Evolutionary conservation across 495 filamentous ascomycete genomes (phyloP).

Genomic region (Aspergillus taichungensis): DNA sequence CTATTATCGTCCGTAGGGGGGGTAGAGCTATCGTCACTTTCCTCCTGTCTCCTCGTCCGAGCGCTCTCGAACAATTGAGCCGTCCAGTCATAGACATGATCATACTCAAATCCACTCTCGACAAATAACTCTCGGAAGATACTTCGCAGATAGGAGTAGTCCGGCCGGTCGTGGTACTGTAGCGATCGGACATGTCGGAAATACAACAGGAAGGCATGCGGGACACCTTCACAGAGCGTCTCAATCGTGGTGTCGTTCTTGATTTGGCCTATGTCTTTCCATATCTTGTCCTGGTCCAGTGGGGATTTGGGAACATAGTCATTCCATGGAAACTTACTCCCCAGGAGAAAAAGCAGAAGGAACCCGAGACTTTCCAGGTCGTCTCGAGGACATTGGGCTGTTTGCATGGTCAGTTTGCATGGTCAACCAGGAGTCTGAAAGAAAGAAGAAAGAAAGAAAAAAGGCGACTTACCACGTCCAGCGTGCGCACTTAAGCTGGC

Average conservation of each 20-base stretch:
- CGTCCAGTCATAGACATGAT: slow-evolving; percentile 5
- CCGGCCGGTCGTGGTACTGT: background rate
- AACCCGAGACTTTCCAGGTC: slow-evolving; percentile 37
- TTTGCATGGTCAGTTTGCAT: too few relatives aligned
- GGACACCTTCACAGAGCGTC: background rate
- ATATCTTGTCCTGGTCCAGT: too few relatives aligned
- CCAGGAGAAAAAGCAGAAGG: slow-evolving; percentile 27
- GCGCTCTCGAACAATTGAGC: too few relatives aligned
- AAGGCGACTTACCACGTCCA: background rate
- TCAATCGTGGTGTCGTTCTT: background rate
- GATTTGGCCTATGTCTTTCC: background rate
- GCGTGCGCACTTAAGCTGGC: background rate
- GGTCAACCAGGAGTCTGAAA: background rate
- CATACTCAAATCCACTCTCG: background rate
- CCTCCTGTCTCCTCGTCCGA: too few relatives aligned
- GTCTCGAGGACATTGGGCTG: slow-evolving; percentile 7
- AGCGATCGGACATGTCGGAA: background rate
- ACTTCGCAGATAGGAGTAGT: background rate
- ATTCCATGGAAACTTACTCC: slow-evolving; percentile 32
- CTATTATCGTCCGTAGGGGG: too few relatives aligned
- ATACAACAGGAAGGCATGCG: background rate
- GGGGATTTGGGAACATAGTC: background rate
- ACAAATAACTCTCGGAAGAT: background rate
- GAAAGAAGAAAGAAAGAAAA: background rate
- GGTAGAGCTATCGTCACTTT: too few relatives aligned